Conservation (phyloP, 2,329 filamentous ascomycete genomes). For the Penicillium sp. region DNA sequence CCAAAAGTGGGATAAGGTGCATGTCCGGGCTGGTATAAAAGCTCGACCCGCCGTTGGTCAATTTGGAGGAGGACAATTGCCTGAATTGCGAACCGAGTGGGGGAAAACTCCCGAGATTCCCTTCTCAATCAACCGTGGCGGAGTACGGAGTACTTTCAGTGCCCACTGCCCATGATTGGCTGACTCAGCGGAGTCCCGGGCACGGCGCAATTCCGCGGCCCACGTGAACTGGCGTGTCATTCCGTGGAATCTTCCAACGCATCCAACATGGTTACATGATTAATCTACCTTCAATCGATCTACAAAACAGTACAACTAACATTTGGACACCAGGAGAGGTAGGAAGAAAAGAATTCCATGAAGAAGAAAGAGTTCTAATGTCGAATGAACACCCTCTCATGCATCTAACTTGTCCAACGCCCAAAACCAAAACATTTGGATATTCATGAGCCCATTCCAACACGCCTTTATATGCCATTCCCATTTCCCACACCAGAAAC, state of each 20-base stretch:
- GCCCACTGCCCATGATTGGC: not conserved
- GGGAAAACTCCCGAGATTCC: constrained; percentile 12
- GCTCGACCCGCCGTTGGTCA: not conserved
- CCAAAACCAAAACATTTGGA: not conserved
- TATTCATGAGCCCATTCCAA: not conserved
- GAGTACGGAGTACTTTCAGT: not conserved
- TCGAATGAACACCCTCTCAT: not conserved
- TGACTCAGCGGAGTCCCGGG: not conserved
- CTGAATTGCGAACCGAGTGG: constrained; percentile 18
- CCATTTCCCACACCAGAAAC: not conserved
- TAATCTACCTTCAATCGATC: no score
- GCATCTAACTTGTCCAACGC: not conserved
- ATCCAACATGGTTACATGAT: no score
- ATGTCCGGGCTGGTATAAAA: not conserved
- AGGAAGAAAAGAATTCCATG: not conserved
- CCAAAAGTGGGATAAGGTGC: not conserved
- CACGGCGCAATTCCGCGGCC: not conserved
- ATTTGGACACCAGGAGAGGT: not conserved
- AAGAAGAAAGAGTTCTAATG: not conserved
- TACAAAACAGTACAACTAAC: no score
- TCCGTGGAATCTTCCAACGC: no score
- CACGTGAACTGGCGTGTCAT: no score
- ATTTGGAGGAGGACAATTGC: constrained; percentile 2
- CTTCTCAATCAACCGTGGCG: not conserved
- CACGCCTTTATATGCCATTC: constrained; percentile 19